Conservation (phyloP, 495 filamentous ascomycete genomes). For the Hypoxylon fuscum region DNA sequence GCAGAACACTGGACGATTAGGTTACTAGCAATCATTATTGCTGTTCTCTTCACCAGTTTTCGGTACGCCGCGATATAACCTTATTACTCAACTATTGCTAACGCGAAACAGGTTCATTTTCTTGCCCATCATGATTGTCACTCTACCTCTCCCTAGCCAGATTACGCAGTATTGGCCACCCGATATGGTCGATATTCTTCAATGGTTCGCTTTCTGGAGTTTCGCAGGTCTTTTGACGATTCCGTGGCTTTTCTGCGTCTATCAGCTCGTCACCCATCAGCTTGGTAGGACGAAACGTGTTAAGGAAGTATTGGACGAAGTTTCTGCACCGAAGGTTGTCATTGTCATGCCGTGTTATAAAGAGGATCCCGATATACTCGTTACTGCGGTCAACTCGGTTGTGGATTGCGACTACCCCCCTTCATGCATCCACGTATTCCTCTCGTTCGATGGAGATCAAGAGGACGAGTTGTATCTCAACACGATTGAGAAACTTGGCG, state of each 20-base stretch:
- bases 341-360: conserved; percentile 99
- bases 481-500: conserved; percentile 87
- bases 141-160: conserved; percentile 80
- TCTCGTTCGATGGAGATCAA: conserved; percentile 92
- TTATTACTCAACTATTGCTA: conserved; percentile 1
- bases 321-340: conserved; percentile 90
- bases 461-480: conserved; percentile 90
- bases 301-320: conserved; percentile 84
- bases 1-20: conserved; percentile 86
- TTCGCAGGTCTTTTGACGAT: conserved; percentile 85
- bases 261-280: conserved; percentile 85
- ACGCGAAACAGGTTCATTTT: conserved; percentile 73
- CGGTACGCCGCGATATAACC: conserved; percentile 63
- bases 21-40: conserved; percentile 78
- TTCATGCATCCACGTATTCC: conserved; percentile 92
- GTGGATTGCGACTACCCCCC: conserved; percentile 95
- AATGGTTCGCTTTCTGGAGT: conserved; percentile 98
- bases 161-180: conserved; percentile 76
- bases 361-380: conserved; percentile 84
- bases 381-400: conserved; percentile 90
- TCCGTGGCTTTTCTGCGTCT: conserved; percentile 94
- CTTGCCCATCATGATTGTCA: conserved; percentile 93
- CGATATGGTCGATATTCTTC: conserved; percentile 72
- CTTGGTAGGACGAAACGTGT: conserved; percentile 83
- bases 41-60: conserved; percentile 73